Evolutionary conservation across 805 yeast genomes (phyloP), one percentile per base, ranked within the genome.

Genomic region (Ogataea chonburiensis): DNA sequence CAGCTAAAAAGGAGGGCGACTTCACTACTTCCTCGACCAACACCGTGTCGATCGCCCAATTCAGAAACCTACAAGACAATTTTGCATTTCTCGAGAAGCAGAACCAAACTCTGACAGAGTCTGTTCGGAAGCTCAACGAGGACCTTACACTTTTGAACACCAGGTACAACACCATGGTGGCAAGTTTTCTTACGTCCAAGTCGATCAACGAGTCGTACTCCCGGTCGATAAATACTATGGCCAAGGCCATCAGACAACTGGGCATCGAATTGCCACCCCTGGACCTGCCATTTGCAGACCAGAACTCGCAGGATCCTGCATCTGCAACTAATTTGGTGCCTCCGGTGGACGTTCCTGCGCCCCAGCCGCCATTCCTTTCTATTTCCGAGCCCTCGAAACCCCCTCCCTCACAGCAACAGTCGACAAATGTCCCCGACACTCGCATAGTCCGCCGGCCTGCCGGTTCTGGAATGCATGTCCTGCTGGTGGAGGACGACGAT

Each of bases 401-500:
- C 15, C 49, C 28, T 10, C 54, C 34, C 19, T 43, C 16, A 22
- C 49, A 44, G 20, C 42, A 40, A 28, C 40, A 34, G 3, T 16
- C 43, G 32, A 50, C 5, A 38, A 50, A 17, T 49, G 57, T 33
- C n/a, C 50, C 28, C n/a, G 49, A 41, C 17, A 18, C 34, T 10
- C 30, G 53, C 10, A 27, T 52, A 4, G 14, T 44, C 13, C 52
- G 54, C 17, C 48, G 66, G 34, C 66, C 66, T 3, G 38, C 52
- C 3, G 64, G 62, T 2, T 57, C 65, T 2, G 57, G 57, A 16
- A 77, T 81, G 56, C 88, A 81, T 52, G 91, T 84, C 3, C 63
- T 83, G 26, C 60, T 85, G 17, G 93, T 84, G 11, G 94, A 83
- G 59, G 94, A 83, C 60, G 94, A 82, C 58, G 77, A 74, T 24